phyloP scores from a whole-genome alignment of 495 filamentous ascomycete species.

The Podospora anserina region DNA sequence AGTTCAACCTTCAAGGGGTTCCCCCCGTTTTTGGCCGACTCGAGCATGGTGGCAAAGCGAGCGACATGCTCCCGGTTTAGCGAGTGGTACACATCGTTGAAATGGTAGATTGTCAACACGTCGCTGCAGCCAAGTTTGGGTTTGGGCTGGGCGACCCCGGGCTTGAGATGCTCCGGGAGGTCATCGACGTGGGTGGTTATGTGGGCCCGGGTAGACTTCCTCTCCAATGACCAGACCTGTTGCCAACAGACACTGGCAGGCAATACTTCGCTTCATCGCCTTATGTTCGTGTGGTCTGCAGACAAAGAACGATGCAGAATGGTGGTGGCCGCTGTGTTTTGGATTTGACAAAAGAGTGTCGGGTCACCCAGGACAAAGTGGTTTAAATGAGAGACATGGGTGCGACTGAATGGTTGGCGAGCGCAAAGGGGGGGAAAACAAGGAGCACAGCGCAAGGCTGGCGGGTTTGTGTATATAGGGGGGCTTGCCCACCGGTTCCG shows the following conservation, averaged over 20 bases:
- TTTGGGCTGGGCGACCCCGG: not conserved
- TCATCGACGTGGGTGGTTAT: not conserved
- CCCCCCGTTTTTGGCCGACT: not conserved
- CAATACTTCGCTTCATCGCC: not conserved
- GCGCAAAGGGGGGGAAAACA: not conserved
- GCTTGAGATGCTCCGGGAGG: not conserved
- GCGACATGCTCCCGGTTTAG: constrained; percentile 4
- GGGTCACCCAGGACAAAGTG: not conserved
- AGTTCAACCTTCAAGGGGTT: not conserved
- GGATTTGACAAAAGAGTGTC: not conserved
- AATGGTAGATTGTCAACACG: constrained; percentile 1
- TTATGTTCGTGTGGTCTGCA: not conserved
- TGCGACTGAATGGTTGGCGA: not conserved
- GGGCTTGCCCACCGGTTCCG: not conserved
- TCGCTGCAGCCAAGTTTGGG: not conserved
- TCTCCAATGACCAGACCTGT: not conserved
- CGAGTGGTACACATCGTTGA: constrained; percentile 3
- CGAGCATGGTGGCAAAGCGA: not conserved
- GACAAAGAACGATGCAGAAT: not conserved
- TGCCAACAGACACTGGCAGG: not conserved
- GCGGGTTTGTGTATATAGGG: not conserved
- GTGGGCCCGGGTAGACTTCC: not conserved
- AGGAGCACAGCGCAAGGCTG: not conserved
- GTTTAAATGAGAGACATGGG: not conserved
- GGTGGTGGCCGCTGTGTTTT: not conserved